phyloP scores from a whole-genome alignment of 352 stramenopile species.

The Phytophthora niederhauseri region DNA sequence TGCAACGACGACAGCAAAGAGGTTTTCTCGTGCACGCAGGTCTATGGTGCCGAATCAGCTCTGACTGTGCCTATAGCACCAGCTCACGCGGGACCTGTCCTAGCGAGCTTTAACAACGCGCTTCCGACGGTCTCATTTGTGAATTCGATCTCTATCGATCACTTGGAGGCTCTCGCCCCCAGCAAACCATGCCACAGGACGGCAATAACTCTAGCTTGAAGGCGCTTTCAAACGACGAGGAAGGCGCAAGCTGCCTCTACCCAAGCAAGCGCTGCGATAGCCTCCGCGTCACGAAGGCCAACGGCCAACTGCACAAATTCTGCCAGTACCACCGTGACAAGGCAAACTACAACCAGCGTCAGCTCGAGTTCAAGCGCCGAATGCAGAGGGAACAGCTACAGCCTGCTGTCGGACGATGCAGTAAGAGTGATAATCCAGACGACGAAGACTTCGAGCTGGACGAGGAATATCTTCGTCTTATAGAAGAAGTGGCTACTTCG shows the following conservation, averaged over 20 bases:
- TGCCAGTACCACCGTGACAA: conserved; percentile 27
- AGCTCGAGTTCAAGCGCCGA: conserved; percentile 15
- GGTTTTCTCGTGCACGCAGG: background rate
- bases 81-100: too few species aligned
- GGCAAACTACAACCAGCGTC: conserved; percentile 35
- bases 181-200: conserved; percentile 5
- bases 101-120: too few species aligned
- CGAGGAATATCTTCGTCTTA: conserved; percentile 26
- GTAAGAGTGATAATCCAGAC: too few species aligned
- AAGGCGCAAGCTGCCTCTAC: conserved; percentile 33
- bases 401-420: background rate
- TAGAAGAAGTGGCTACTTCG: conserved; percentile 21
- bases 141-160: too few species aligned
- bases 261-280: conserved; percentile 49
- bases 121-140: too few species aligned
- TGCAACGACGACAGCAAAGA: background rate
- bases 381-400: background rate
- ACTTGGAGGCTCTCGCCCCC: too few species aligned
- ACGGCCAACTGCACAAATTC: conserved; percentile 41
- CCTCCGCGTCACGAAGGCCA: conserved; percentile 41
- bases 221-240: background rate
- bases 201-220: background rate
- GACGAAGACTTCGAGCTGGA: conserved; percentile 17
- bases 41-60: background rate
- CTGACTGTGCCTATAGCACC: background rate